These are phyloP conservation scores for Chalaropsis thielavioides DNA, from an alignment of 2,329 filamentous ascomycete species.

Conservation along the genomic window DNA sequence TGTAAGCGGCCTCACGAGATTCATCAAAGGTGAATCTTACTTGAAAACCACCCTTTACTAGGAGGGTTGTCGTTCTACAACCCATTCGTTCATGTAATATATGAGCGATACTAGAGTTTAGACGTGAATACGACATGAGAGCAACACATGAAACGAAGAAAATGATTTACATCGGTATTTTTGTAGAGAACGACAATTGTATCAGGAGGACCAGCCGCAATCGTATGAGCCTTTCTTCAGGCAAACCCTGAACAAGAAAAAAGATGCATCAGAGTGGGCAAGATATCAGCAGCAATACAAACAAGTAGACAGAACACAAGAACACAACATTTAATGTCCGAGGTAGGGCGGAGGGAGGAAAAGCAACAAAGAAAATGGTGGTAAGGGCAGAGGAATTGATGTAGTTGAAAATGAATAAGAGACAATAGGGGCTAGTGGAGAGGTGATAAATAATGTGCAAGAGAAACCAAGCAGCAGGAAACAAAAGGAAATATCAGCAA, in stretches of 20 bases:
- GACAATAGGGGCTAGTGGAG: conserved; percentile 18
- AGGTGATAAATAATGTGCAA: conserved; percentile 7
- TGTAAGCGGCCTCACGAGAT: no score
- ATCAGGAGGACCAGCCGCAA: conserved; percentile 1
- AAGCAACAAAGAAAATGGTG: conserved; percentile 7
- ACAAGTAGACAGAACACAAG: neutral
- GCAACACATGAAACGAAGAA: neutral
- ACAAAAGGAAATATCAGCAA: neutral
- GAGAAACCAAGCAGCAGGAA: conserved; percentile 6
- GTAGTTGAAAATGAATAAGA: conserved; percentile 24
- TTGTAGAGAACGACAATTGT: neutral
- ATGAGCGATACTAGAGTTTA: no score
- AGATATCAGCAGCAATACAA: conserved; percentile 6
- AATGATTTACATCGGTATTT: neutral
- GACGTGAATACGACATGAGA: neutral
- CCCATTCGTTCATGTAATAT: no score
- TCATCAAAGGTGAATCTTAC: no score
- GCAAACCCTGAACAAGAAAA: neutral
- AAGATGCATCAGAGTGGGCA: neutral
- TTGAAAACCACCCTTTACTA: no score
- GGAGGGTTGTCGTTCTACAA: no score
- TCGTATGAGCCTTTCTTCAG: conserved; percentile 11
- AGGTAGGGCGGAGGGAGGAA: neutral
- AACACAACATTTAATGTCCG: conserved; percentile 7
- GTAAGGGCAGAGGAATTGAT: conserved; percentile 19